Percentiles rank a stretch among this genome's conserved stretches.
Conservation (phyloP, 2,329 filamentous ascomycete genomes). For the Apiospora koreana region DNA sequence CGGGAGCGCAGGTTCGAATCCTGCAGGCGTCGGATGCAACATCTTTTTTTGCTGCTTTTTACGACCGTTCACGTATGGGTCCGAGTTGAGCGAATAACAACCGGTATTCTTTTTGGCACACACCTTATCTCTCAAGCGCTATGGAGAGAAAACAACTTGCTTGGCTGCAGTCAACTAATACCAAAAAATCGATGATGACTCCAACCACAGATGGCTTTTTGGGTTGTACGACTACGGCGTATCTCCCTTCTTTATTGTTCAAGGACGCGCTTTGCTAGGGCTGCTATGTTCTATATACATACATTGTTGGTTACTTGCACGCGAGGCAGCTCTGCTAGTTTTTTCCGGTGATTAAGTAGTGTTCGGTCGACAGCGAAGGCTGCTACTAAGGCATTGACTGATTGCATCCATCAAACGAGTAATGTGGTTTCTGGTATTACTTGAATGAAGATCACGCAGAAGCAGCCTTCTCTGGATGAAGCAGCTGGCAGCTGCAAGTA, state of each 20-base stretch:
- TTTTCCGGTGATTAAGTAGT: no score
- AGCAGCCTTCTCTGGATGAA: background rate
- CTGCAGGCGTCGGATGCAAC: constrained; percentile 3
- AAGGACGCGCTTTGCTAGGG: no score
- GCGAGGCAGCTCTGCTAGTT: background rate
- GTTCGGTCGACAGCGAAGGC: background rate
- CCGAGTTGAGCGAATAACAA: no score
- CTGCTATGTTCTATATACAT: background rate
- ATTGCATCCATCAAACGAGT: background rate
- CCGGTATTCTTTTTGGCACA: no score
- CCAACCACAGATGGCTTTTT: no score
- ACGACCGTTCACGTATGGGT: no score
- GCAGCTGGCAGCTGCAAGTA: background rate
- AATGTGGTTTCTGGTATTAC: background rate
- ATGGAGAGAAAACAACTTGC: no score
- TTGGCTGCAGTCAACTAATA: no score
- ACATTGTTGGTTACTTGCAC: background rate
- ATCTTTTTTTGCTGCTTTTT: background rate
- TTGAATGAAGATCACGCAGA: background rate
- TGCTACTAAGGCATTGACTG: background rate
- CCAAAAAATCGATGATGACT: no score
- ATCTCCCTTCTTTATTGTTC: no score
- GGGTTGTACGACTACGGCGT: no score
- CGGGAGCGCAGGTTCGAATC: constrained; percentile 12
- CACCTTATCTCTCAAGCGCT: no score